Evolutionary conservation across 2,329 filamentous ascomycete species (phyloP).

Genomic region (Rasamsonia emersonii): DNA sequence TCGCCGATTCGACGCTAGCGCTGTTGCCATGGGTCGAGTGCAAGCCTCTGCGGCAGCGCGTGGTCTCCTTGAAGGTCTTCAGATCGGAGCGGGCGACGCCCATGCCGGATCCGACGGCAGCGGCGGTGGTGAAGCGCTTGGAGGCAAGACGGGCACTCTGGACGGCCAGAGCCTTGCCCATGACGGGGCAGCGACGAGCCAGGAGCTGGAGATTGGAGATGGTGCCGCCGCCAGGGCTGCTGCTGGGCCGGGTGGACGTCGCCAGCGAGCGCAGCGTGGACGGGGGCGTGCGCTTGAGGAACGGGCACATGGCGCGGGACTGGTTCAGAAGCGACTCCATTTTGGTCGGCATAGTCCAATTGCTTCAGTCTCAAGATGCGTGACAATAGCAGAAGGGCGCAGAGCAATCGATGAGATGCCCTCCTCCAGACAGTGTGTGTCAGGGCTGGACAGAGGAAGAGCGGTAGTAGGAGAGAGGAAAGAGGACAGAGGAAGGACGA

Average conservation of each 20-base stretch:
- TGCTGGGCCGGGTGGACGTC: slow-evolving; percentile 55
- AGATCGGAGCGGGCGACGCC: too few relatives aligned
- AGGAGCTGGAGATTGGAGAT: slow-evolving; percentile 96
- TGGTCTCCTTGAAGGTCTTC: slow-evolving; percentile 42
- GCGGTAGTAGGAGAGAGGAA: too few relatives aligned
- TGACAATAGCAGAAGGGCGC: too few relatives aligned
- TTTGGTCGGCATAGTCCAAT: too few relatives aligned
- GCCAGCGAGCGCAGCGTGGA: slow-evolving; percentile 85
- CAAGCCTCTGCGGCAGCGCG: slow-evolving; percentile 58
- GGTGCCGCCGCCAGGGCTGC: slow-evolving; percentile 69
- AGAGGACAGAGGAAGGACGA: too few relatives aligned
- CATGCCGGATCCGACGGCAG: slow-evolving; percentile 20
- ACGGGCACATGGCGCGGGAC: slow-evolving; percentile 94
- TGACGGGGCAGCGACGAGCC: slow-evolving; percentile 91
- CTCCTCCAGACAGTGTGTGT: too few relatives aligned
- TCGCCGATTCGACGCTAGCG: slow-evolving; percentile 61
- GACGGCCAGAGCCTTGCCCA: slow-evolving; percentile 93
- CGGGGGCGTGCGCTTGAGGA: slow-evolving; percentile 88
- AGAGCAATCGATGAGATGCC: too few relatives aligned
- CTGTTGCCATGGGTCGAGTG: slow-evolving; percentile 73
- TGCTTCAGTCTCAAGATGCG: not conserved
- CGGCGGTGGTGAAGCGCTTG: slow-evolving; percentile 31
- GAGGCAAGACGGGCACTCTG: slow-evolving; percentile 48
- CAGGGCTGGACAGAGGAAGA: too few relatives aligned
- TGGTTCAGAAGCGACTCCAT: slow-evolving; percentile 96